phyloP scores from a whole-genome alignment of 495 filamentous ascomycete species.

The Aspergillus saccharolyticus region DNA sequence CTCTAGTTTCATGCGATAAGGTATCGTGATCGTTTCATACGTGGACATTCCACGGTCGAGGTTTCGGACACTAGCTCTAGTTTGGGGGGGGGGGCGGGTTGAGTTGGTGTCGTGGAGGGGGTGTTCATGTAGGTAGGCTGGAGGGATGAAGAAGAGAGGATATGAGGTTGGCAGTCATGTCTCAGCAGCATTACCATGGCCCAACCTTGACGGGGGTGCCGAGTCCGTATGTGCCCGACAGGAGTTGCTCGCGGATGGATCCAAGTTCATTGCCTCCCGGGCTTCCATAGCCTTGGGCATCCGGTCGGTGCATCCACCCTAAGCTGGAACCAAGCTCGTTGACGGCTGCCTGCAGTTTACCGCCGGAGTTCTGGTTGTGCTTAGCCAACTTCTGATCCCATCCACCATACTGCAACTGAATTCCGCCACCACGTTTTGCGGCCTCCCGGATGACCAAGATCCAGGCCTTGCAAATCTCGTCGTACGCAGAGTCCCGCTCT shows the following conservation, averaged over 20 bases:
- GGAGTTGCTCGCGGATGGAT: constrained; percentile 73
- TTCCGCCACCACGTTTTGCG: constrained; percentile 84
- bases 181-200: constrained; percentile 50
- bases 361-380: constrained; percentile 83
- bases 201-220: constrained; percentile 66
- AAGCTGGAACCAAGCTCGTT: constrained; percentile 67
- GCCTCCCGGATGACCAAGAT: constrained; percentile 86
- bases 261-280: constrained; percentile 45
- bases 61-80: constrained; percentile 21
- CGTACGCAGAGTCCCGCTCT: constrained; percentile 90
- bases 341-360: constrained; percentile 76
- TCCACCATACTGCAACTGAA: constrained; percentile 81
- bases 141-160: constrained; percentile 10
- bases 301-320: constrained; percentile 65
- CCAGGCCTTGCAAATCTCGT: constrained; percentile 93
- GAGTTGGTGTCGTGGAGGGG: constrained; percentile 7
- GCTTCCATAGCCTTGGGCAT: constrained; percentile 39
- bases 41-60: constrained; percentile 34
- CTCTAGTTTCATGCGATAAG: constrained; percentile 44
- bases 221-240: constrained; percentile 72
- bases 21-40: constrained; percentile 46
- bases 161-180: constrained; percentile 8
- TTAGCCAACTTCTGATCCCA: constrained; percentile 88
- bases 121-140: constrained; percentile 8
- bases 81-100: constrained; percentile 18